Conservation (phyloP, 345 rosid species). For the Balakata baccata region DNA sequence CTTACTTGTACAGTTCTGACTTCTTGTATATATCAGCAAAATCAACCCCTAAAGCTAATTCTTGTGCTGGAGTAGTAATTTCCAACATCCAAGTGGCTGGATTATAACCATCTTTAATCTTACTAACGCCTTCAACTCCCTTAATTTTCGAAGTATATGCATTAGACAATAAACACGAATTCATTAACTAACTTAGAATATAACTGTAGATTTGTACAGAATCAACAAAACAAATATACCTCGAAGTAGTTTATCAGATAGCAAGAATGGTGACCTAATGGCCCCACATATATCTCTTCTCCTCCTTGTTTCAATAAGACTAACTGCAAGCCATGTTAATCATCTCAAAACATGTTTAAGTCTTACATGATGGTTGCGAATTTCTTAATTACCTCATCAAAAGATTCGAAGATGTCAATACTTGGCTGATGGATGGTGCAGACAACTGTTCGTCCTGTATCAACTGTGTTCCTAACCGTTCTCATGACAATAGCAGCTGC, state of each 20-base stretch:
- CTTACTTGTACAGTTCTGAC: background rate
- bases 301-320: slow-evolving; percentile 69
- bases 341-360: background rate
- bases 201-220: background rate
- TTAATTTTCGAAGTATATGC: background rate
- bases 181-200: background rate
- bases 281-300: slow-evolving; percentile 67
- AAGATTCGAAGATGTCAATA: slow-evolving; percentile 74
- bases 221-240: background rate
- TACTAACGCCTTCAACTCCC: background rate
- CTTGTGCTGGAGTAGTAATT: background rate
- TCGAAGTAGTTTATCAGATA: slow-evolving; percentile 49
- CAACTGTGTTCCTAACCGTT: slow-evolving; percentile 7
- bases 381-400: slow-evolving; percentile 56
- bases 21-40: background rate
- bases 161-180: background rate
- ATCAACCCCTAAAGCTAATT: slow-evolving; percentile 2
- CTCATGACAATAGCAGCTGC: slow-evolving; percentile 7
- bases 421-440: slow-evolving; percentile 8
- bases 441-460: background rate
- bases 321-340: slow-evolving; percentile 36
- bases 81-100: slow-evolving; percentile 10
- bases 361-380: background rate
- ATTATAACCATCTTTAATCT: slow-evolving; percentile 3
- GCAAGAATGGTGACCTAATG: slow-evolving; percentile 58